These are phyloP conservation scores for Malus orientalis DNA, from an alignment of 306 rosid genomes.

Conservation along the genomic window DNA sequence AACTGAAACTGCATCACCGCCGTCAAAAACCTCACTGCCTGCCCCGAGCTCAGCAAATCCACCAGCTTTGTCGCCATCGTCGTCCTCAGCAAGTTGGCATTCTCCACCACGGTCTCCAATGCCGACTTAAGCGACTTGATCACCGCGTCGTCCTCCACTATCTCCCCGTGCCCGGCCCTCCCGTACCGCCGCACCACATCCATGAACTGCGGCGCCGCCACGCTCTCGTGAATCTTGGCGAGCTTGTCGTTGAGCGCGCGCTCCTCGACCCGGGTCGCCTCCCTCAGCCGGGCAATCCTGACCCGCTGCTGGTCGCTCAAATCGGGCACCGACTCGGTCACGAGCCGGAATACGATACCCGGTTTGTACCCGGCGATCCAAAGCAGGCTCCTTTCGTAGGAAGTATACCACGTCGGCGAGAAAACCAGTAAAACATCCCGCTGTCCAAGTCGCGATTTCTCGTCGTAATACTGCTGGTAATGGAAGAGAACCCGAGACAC, in stretches of 20 bases:
- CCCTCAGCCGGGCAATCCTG: conserved; percentile 19
- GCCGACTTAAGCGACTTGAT: background rate
- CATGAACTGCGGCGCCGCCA: conserved; percentile 51
- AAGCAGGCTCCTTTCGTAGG: conserved; percentile 43
- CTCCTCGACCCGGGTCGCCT: conserved; percentile 45
- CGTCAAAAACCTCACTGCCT: conserved; percentile 34
- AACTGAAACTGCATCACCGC: conserved; percentile 58
- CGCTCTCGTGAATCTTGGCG: conserved; percentile 67
- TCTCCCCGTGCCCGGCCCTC: background rate
- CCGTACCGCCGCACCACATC: conserved; percentile 22
- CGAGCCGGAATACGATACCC: conserved; percentile 33
- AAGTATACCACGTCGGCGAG: conserved; percentile 64
- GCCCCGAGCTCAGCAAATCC: conserved; percentile 46
- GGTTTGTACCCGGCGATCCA: conserved; percentile 83
- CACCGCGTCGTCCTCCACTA: background rate
- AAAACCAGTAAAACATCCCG: conserved; percentile 39
- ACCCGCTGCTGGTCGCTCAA: conserved; percentile 37
- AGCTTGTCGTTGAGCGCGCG: conserved; percentile 46
- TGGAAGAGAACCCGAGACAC: conserved; percentile 44
- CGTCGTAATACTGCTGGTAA: conserved; percentile 65
- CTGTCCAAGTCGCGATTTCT: conserved; percentile 48
- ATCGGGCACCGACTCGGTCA: conserved; percentile 31
- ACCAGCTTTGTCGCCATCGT: background rate
- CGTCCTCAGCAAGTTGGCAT: too few relatives aligned
- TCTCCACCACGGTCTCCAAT: too few relatives aligned